Evolutionary conservation across 177 flowering plant species (phyloP).

Genomic region (Vitis hybrid): DNA sequence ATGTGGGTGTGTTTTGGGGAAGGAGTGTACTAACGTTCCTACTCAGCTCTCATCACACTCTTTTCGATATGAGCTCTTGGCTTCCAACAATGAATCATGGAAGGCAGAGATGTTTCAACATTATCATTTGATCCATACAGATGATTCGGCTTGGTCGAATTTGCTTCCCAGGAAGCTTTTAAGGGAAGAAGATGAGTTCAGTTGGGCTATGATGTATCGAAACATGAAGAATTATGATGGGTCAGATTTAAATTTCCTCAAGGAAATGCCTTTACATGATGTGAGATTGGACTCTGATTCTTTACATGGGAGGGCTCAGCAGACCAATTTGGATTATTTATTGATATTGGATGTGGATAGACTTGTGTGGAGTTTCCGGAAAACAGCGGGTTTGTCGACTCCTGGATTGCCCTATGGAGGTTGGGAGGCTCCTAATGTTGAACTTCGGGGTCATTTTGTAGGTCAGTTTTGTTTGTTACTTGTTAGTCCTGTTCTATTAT

Average conservation of each 20-base stretch:
- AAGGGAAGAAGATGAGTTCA: constrained; percentile 44
- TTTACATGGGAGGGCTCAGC: constrained; percentile 64
- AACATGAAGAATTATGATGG: constrained; percentile 45
- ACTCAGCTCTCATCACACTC: constrained; percentile 63
- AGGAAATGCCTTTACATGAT: constrained; percentile 69
- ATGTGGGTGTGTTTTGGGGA: constrained; percentile 29
- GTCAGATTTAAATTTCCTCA: constrained; percentile 35
- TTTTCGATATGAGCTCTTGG: constrained; percentile 46
- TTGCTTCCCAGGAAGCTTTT: constrained; percentile 65
- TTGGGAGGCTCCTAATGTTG: constrained; percentile 64
- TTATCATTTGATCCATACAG: constrained; percentile 72
- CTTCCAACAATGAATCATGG: constrained; percentile 64
- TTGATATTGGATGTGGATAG: constrained; percentile 78
- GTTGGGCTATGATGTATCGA: constrained; percentile 66
- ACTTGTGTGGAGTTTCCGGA: constrained; percentile 86
- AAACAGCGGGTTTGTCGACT: constrained; percentile 73
- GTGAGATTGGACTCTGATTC: constrained; percentile 69
- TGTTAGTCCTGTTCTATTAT: background rate
- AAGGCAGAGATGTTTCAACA: constrained; percentile 51
- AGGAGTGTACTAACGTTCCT: constrained; percentile 76
- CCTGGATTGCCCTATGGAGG: constrained; percentile 73
- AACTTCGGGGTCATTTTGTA: constrained; percentile 97
- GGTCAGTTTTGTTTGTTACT: constrained; percentile 34
- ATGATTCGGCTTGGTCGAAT: constrained; percentile 66
- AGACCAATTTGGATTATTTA: constrained; percentile 89